Evolutionary conservation across 2,329 filamentous ascomycete genomes (phyloP).

Genomic region (Aspergillus oerlinghausenensis): DNA sequence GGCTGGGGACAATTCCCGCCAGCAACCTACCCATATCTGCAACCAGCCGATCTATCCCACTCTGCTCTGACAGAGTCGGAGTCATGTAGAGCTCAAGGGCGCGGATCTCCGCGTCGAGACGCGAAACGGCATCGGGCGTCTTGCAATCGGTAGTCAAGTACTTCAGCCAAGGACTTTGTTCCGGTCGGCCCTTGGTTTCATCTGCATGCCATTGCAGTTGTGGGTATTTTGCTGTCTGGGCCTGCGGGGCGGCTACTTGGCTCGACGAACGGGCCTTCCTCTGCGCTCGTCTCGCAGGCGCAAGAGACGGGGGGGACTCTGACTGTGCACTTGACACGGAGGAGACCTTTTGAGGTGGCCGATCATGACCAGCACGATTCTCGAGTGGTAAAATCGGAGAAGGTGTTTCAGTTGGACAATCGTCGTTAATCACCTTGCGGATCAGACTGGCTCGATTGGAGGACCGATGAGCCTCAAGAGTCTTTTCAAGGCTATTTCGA

Average conservation of each 20-base stretch:
- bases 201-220: constrained; percentile 10
- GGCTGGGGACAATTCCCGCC: constrained; percentile 20
- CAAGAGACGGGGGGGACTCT: not conserved
- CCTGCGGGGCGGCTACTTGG: not conserved
- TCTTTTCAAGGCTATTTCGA: constrained; percentile 33
- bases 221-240: not conserved
- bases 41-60: constrained; percentile 22
- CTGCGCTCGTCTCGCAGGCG: not conserved
- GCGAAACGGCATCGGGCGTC: constrained; percentile 19
- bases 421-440: constrained; percentile 24
- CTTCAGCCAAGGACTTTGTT: constrained; percentile 32
- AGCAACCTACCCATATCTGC: constrained; percentile 26
- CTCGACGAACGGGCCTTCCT: not conserved
- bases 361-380: constrained; percentile 1
- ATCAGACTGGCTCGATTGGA: constrained; percentile 34
- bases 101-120: constrained; percentile 44
- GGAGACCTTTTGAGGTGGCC: not conserved
- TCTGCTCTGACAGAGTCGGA: constrained; percentile 41
- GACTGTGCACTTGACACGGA: not conserved
- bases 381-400: constrained; percentile 14
- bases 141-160: constrained; percentile 11
- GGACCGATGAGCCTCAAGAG: constrained; percentile 39
- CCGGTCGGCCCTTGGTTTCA: constrained; percentile 5
- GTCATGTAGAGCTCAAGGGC: constrained; percentile 43
- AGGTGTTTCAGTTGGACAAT: constrained; percentile 12